Base-by-base conservation (phyloP, 345 rosid species). In the Murraya koenigii region DNA sequence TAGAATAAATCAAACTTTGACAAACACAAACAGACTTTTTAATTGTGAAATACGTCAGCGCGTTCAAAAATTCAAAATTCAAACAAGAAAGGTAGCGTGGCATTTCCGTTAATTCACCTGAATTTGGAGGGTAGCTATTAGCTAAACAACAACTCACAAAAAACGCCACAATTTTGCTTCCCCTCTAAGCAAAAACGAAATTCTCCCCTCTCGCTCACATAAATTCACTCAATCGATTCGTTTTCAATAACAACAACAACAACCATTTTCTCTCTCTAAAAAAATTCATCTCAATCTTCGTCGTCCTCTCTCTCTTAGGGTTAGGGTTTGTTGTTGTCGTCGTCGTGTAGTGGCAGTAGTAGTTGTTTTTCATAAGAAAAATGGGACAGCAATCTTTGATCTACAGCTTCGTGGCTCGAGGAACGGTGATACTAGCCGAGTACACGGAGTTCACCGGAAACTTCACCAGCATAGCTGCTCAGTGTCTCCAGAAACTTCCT, bases 401-500 rank as follows among this genome's bases (percentile, higher is more conserved):
- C 87, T 89, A 89, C 86, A 82, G 89, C 82, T 87, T 89, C 74
- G 92, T 84, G 70, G 85, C 92, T 2, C 82, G 92, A 36, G 92
- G 92, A 69, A 80, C 90, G 20, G 86, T 80, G 59, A 56, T 89
- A 7, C 76, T 89, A 67, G 87, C 87, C 17, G 92, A 87, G 71
- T 87, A 69, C 83, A 87, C 92, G 20, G 89, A 87, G 71, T 89
- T 87, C 82, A 81, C 85, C 14, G 90, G 92, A 44, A 87, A 89
- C 84, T 89, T 89, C 89, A 87, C 90, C 17, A 56, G 77, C 85
- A 82, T 89, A 80, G 92, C 92, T 35, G 83, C 83, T 56, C 92
- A 89, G 82, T 89, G 90, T 80, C 92, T 89, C 71, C 90, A 87
- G 84, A 87, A 87, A 75, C 90, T 87, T 35, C 92, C 92, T 5